Conservation (phyloP, 805 yeast genomes). For the Sungouiella thailandica region DNA sequence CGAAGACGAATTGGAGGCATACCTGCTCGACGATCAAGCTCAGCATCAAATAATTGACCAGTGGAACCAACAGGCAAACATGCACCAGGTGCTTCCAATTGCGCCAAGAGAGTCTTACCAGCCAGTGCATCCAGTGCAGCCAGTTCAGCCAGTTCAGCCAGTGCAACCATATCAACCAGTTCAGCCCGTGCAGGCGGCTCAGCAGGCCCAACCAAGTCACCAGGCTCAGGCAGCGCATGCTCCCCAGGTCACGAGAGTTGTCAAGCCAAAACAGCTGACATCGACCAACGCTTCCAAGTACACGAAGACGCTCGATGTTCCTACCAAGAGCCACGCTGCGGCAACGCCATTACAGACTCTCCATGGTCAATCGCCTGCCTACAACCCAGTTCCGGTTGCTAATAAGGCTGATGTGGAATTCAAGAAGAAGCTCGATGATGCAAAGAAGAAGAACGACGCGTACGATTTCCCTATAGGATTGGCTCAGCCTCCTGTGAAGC, state of each 20-base stretch:
- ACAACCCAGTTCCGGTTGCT: not conserved
- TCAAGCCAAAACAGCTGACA: not conserved
- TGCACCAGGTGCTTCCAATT: not conserved
- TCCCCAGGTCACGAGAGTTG: not conserved
- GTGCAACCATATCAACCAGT: conserved; percentile 20
- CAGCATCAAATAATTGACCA: not conserved
- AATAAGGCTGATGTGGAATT: not conserved
- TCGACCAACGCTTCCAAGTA: not conserved
- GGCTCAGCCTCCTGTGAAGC: conserved; percentile 29
- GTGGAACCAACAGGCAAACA: not conserved
- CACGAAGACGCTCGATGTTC: not conserved
- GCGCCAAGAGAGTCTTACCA: not conserved
- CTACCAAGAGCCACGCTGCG: not conserved
- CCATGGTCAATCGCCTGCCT: too few relatives aligned
- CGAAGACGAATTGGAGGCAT: conserved; percentile 6
- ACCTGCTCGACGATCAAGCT: not conserved
- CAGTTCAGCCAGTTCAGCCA: not conserved
- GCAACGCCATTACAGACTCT: too few relatives aligned
- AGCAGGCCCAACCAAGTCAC: conserved; percentile 18
- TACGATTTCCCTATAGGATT: conserved; percentile 67
- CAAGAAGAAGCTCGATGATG: conserved; percentile 32
- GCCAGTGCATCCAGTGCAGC: not conserved
- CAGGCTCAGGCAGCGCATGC: conserved; percentile 14
- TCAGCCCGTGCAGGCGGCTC: conserved; percentile 20
- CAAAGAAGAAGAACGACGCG: conserved; percentile 65